phyloP scores from a whole-genome alignment of 495 filamentous ascomycete genomes.

The Clohesyomyces aquaticus region DNA sequence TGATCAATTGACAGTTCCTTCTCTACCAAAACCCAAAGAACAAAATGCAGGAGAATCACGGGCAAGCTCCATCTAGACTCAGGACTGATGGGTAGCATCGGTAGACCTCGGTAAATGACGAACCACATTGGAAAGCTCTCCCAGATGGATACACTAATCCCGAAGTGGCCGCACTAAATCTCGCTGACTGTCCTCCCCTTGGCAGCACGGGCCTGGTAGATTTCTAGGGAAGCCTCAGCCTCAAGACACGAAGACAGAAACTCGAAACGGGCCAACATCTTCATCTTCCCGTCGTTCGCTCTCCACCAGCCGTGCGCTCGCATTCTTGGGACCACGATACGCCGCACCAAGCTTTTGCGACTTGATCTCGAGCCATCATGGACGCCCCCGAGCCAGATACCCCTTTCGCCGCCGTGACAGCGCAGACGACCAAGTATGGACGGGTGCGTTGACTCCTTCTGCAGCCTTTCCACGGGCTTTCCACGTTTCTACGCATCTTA shows the following conservation, averaged over 20 bases:
- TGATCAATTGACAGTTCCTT: too few relatives aligned
- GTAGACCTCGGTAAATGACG: conserved; percentile 36
- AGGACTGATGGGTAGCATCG: conserved; percentile 22
- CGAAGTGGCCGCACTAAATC: not conserved
- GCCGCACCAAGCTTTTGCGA: not conserved
- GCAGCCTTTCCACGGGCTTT: not conserved
- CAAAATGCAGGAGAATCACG: too few relatives aligned
- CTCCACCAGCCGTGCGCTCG: not conserved
- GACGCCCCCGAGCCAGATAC: conserved; percentile 80
- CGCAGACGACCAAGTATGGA: conserved; percentile 74
- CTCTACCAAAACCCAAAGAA: too few relatives aligned
- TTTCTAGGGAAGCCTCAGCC: conserved; percentile 16
- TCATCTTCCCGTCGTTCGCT: conserved; percentile 1
- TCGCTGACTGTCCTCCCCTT: conserved; percentile 4
- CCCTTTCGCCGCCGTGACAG: conserved; percentile 80
- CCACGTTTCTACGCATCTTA: too few relatives aligned
- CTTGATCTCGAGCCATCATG: conserved; percentile 54
- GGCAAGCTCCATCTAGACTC: conserved; percentile 3
- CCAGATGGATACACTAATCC: too few relatives aligned
- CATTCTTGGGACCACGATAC: not conserved
- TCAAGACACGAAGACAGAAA: conserved; percentile 22
- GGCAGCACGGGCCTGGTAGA: not conserved
- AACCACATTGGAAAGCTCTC: conserved; percentile 14
- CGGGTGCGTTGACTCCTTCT: conserved; percentile 56
- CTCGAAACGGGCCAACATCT: conserved; percentile 13